These are phyloP conservation scores for Rosa lucieae DNA, from an alignment of 306 rosid genomes.

Conservation along the genomic window DNA sequence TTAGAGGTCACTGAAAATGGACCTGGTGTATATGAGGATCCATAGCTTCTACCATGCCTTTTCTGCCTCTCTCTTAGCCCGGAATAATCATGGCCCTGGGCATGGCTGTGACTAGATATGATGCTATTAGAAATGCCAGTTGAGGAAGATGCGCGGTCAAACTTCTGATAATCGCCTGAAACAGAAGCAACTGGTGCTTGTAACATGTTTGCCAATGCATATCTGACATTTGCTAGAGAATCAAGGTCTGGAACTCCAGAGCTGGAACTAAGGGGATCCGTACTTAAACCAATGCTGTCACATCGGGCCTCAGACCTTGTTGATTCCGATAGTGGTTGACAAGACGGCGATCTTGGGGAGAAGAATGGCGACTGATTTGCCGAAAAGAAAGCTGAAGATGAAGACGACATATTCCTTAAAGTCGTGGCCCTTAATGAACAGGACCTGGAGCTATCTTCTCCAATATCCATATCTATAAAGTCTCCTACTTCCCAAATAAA, in stretches of 20 bases:
- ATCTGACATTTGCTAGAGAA: constrained; percentile 42
- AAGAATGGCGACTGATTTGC: constrained; percentile 88
- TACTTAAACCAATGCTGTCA: constrained; percentile 46
- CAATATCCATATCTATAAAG: constrained; percentile 50
- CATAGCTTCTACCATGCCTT: constrained; percentile 40
- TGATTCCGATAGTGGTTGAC: constrained; percentile 45
- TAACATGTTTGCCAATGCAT: constrained; percentile 46
- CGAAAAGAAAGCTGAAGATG: constrained; percentile 77
- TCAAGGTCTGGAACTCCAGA: constrained; percentile 51
- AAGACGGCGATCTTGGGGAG: constrained; percentile 76
- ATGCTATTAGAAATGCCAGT: constrained; percentile 59
- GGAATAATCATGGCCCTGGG: constrained; percentile 32
- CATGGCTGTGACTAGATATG: constrained; percentile 46
- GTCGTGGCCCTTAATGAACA: constrained; percentile 53
- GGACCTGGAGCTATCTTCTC: constrained; percentile 65
- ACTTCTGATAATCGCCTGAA: constrained; percentile 47
- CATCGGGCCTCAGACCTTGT: constrained; percentile 40
- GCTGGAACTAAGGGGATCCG: constrained; percentile 50
- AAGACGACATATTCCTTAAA: constrained; percentile 66
- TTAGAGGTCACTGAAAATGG: constrained; percentile 65
- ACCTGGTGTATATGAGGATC: constrained; percentile 38
- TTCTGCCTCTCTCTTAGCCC: constrained; percentile 45
- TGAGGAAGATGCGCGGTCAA: constrained; percentile 55
- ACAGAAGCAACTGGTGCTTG: constrained; percentile 42
- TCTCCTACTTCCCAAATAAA: constrained; percentile 28